Evolutionary conservation across 1,284 basidiomycete species (phyloP), one percentile per base, ranked within the genome.

Genomic region (Ceratobasidium papillatum): DNA sequence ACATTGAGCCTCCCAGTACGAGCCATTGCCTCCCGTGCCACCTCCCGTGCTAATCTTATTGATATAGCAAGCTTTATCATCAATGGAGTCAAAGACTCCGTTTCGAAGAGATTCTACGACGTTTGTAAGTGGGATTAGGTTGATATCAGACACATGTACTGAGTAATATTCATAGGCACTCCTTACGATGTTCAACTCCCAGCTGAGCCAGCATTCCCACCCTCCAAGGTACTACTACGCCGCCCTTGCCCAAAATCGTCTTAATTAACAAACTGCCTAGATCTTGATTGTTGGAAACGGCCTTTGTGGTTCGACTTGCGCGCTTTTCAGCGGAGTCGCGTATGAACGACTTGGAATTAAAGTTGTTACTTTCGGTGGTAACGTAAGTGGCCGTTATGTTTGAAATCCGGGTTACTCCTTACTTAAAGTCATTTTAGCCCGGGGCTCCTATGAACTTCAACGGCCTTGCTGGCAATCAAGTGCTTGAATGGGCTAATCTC

Each of bases 381-480:
- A 71, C 30, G 68, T 71, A 27, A 34, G 56, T 14, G 19, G 19
- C 45, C n/a, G n/a, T n/a, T n/a, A n/a, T n/a, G n/a, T 59, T 30
- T 41, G 9, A 7, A 5, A 19, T 7, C 25, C 27, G 47, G 43
- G 41, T 43, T 47, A 19, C 9, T 49, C 7, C 12, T 1, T 49
- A 27, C 49, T 45, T 34, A 49, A 2, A 49, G 11, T 71, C 25
- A 49, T 58, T 30, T 41, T 19, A 75, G 80, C 87, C 87, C 3
- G 84, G 85, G 7, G 82, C 85, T 77, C 76, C 79, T 22, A 82
- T 90, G 66, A 81, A 90, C 77, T 90, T 84, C 80, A 90, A 90
- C 80, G 89, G 88, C n/a, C 89, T 90, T 88, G 87, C 88, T 0
- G 89, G 89, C 1, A 89, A 89, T 77, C 88, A 90, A 78, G 89